These are phyloP conservation scores for Amesomyces nigricolor DNA, from an alignment of 2,329 filamentous ascomycete species.

Conservation along the genomic window DNA sequence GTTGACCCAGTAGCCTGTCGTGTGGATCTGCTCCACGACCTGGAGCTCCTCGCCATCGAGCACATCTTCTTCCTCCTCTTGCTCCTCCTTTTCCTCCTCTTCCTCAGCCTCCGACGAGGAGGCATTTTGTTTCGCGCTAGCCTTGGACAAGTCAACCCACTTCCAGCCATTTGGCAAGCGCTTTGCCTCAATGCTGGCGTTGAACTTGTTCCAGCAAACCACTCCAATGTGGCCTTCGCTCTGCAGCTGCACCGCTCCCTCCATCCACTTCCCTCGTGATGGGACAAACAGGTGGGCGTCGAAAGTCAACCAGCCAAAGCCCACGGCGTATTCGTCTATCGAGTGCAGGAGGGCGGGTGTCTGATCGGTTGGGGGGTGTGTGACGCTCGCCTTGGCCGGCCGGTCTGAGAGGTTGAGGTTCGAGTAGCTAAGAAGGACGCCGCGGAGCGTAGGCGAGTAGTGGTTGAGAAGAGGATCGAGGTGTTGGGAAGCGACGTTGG, in stretches of 20 bases:
- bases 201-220: constrained; percentile 87
- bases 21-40: constrained; percentile 47
- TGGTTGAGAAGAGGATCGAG: constrained; percentile 69
- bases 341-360: constrained; percentile 43
- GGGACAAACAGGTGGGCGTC: constrained; percentile 83
- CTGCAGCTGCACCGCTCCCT: constrained; percentile 78
- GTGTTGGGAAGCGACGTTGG: constrained; percentile 67
- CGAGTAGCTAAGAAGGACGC: constrained; percentile 68
- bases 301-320: constrained; percentile 82
- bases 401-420: constrained; percentile 61
- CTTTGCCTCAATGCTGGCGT: constrained; percentile 74
- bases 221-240: constrained; percentile 85
- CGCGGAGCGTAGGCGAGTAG: constrained; percentile 66
- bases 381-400: constrained; percentile 43
- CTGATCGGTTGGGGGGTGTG: constrained; percentile 43
- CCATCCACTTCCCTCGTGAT: constrained; percentile 63
- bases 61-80: constrained; percentile 30
- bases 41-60: constrained; percentile 44
- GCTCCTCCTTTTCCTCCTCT: constrained; percentile 23
- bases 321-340: constrained; percentile 77
- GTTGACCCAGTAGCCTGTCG: constrained; percentile 70
- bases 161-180: constrained; percentile 73
- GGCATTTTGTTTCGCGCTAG: constrained; percentile 28
- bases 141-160: constrained; percentile 62
- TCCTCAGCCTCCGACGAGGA: constrained; percentile 13